Percentiles rank a stretch among this genome's conserved stretches.
Evolutionary conservation across 108 stramenopile genomes (phyloP).

Genomic region (Ochromonas danica): DNA sequence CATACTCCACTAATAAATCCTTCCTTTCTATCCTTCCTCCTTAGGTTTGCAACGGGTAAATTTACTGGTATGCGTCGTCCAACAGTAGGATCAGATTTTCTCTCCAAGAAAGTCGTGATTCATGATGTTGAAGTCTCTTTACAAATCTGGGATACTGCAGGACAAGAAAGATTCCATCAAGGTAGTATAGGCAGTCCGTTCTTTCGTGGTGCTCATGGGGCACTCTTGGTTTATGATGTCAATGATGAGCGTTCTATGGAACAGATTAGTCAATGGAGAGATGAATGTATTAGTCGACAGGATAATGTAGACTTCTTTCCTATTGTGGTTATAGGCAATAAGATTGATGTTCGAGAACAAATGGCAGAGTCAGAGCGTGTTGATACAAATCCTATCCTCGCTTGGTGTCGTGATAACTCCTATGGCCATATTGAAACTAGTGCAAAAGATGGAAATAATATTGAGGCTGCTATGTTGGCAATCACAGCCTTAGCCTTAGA

Average conservation of each 20-base stretch:
- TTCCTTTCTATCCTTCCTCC: no score
- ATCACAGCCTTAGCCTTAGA: conserved; percentile 47
- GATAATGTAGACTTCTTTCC: conserved; percentile 47
- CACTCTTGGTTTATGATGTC: conserved; percentile 51
- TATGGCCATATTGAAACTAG: conserved; percentile 54
- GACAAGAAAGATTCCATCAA: conserved; percentile 54
- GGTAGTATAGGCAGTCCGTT: conserved; percentile 44
- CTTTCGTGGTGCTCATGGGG: conserved; percentile 46
- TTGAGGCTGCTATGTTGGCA: conserved; percentile 49
- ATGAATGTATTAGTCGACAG: conserved; percentile 46
- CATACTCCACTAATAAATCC: no score
- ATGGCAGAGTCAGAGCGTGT: not conserved
- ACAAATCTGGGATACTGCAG: conserved; percentile 57
- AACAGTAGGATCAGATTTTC: conserved; percentile 44
- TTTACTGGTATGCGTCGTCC: conserved; percentile 44
- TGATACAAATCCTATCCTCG: conserved; percentile 33
- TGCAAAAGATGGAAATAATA: conserved; percentile 47
- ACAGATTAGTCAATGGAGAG: conserved; percentile 47
- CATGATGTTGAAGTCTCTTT: conserved; percentile 41
- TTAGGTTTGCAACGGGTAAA: conserved; percentile 16
- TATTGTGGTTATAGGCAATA: conserved; percentile 53
- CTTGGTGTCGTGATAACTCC: conserved; percentile 47
- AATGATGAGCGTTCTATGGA: conserved; percentile 42
- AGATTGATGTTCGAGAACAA: conserved; percentile 40
- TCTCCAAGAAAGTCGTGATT: conserved; percentile 42